Percentiles rank a stretch among this genome's conserved stretches.
phyloP scores from a whole-genome alignment of 1,284 basidiomycete genomes.

The Trametes polyzona region DNA sequence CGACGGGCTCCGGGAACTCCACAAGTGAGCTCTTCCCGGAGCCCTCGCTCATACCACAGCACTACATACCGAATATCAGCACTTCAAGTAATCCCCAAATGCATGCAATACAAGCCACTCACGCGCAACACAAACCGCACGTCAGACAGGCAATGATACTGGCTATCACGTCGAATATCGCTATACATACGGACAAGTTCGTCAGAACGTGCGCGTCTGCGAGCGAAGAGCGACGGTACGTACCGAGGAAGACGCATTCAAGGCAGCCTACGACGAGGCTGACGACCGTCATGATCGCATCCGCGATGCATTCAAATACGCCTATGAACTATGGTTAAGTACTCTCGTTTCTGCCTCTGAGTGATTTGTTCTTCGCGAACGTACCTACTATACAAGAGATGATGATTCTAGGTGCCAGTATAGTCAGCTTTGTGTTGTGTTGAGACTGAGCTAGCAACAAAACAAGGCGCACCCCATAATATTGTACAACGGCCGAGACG shows the following conservation, averaged over 20 bases:
- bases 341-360: too few relatives aligned
- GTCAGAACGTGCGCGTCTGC: too few relatives aligned
- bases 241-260: slow-evolving; percentile 12
- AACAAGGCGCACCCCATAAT: slow-evolving; percentile 9
- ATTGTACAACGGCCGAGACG: background rate
- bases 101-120: background rate
- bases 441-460: background rate
- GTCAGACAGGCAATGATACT: slow-evolving; percentile 14
- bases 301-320: slow-evolving; percentile 15
- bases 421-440: background rate
- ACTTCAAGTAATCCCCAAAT: too few relatives aligned
- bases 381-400: slow-evolving; percentile 17
- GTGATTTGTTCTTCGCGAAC: background rate
- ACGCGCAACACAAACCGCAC: slow-evolving; percentile 19
- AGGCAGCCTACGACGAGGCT: slow-evolving; percentile 8
- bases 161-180: slow-evolving; percentile 11
- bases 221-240: background rate
- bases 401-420: slow-evolving; percentile 6
- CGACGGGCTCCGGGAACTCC: slow-evolving; percentile 17
- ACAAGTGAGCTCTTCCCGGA: slow-evolving; percentile 12
- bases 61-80: background rate
- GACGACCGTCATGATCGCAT: slow-evolving; percentile 10
- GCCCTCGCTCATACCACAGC: slow-evolving; percentile 16
- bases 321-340: background rate
- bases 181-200: background rate